Evolutionary conservation across 2,329 filamentous ascomycete species (phyloP).

Genomic region (Fusarium transvaalense): DNA sequence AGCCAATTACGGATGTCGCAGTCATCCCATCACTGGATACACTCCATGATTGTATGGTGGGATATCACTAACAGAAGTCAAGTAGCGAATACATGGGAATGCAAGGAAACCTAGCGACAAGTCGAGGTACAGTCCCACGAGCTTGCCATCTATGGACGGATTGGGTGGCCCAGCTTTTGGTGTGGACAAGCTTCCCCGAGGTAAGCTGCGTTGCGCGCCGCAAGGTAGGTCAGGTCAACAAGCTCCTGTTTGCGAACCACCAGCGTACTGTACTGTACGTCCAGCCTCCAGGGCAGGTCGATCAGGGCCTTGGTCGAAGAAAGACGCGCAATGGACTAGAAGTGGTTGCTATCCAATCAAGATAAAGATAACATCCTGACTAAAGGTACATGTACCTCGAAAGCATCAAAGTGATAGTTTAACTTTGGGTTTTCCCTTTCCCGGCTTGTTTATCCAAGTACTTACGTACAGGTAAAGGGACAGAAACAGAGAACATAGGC

Average conservation of each 20-base stretch:
- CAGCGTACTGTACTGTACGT: neutral
- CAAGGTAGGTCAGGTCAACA: constrained; percentile 10
- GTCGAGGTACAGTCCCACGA: constrained; percentile 39
- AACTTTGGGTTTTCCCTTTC: constrained; percentile 27
- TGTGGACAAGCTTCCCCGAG: constrained; percentile 37
- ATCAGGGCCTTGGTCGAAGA: constrained; percentile 28
- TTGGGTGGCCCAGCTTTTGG: constrained; percentile 36
- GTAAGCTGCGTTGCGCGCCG: constrained; percentile 32
- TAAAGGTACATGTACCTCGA: constrained; percentile 14
- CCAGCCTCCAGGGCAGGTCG: constrained; percentile 21
- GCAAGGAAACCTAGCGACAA: constrained; percentile 29
- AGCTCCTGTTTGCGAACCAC: constrained; percentile 30
- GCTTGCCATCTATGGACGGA: constrained; percentile 38
- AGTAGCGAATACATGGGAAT: constrained; percentile 41
- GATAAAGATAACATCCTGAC: neutral
- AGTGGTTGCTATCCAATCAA: constrained; percentile 27
- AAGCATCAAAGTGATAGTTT: constrained; percentile 26
- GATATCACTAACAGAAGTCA: constrained; percentile 37
- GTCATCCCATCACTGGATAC: constrained; percentile 42
- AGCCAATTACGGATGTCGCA: constrained; percentile 37
- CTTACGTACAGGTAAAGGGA: neutral
- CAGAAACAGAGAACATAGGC: neutral
- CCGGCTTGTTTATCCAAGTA: constrained; percentile 21
- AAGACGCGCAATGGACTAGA: constrained; percentile 35
- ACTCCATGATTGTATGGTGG: constrained; percentile 35